Base-by-base conservation (phyloP, 768 basidiomycete species). In the Boletus speciosus region DNA sequence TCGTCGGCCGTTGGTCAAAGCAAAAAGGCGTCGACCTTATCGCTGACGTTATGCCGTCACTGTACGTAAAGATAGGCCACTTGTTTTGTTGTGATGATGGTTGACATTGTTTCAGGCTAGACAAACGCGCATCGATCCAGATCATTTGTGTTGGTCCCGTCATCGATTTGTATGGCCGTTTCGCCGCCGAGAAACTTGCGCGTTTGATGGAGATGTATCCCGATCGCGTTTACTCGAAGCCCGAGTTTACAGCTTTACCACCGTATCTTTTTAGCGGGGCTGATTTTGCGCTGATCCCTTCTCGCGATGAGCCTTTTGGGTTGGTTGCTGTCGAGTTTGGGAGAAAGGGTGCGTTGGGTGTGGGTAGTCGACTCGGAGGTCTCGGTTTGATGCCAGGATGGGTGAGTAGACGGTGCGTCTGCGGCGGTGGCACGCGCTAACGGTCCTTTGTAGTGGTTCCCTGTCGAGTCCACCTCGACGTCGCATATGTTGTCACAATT, bases 1-100 rank as follows among this genome's bases (percentile, higher is more conserved):
- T 97, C 71, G 94, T 97, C 59, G 94, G 94, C 67, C 88, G 94
- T 58, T 97, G 94, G 94, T 97, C 94, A 6, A 97, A 96, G 71
- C 94, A 97, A 71, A 97, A 97, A 72, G 94, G 90, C 73, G 93
- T 97, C n/a, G 94, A 97, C 73, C 76, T 97, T 40, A 97, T 97
- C 60, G 94, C 94, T 9, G 94, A 97, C 71, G 86, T 97, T 58
- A 90, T 97, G 90, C 94, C 93, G 23, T 80, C 82, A 4, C 66
- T 97, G 85, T 90, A 66, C 63, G 89, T 80, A 12, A 9, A 14
- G 4, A n/a, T 21, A 5, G 0, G 36, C 16, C 23, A 0, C 32
- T 29, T 10, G 23, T n/a, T 5, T 11, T 15, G 19, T 11, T 44
- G 35, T 1, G 16, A n/a, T n/a, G 21, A 32, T 10, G 5, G 8